phyloP scores from a whole-genome alignment of 495 filamentous ascomycete species.

The Xylaria bambusicola region DNA sequence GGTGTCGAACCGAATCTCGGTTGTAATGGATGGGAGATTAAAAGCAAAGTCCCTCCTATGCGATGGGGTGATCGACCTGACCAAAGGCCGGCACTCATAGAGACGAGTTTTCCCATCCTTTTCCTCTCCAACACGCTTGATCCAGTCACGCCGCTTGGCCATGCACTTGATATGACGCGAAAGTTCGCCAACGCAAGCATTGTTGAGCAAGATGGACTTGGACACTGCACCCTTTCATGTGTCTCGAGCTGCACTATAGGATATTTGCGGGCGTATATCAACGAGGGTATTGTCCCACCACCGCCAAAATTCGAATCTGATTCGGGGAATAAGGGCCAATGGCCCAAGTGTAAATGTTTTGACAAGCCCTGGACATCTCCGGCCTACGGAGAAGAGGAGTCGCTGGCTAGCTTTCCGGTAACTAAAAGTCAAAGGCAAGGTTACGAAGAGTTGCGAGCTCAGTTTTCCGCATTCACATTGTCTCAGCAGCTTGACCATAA shows the following conservation, averaged over 20 bases:
- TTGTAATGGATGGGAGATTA: conserved; percentile 48
- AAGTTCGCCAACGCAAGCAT: conserved; percentile 49
- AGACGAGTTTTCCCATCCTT: conserved; percentile 59
- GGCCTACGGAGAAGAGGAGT: neutral
- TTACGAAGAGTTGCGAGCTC: conserved; percentile 8
- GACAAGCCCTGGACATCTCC: conserved; percentile 37
- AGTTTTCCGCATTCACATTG: conserved; percentile 6
- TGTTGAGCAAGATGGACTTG: conserved; percentile 45
- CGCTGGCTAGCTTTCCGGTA: neutral
- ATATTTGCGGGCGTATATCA: conserved; percentile 41
- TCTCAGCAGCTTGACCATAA: conserved; percentile 12
- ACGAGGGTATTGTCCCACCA: conserved; percentile 43
- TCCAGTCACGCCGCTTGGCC: conserved; percentile 58
- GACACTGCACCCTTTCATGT: conserved; percentile 46
- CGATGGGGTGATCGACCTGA: conserved; percentile 36
- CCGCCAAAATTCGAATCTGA: conserved; percentile 31
- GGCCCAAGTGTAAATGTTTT: conserved; percentile 42
- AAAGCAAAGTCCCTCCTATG: conserved; percentile 38
- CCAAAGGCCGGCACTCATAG: conserved; percentile 34
- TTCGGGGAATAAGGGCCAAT: conserved; percentile 34
- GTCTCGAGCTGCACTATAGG: conserved; percentile 42
- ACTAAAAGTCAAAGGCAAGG: conserved; percentile 3
- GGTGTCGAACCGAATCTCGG: conserved; percentile 34
- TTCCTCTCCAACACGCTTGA: conserved; percentile 62
- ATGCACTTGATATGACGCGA: conserved; percentile 54